A percentile compares a stretch with the other conserved stretches of the same genome.
Conservation (phyloP, 805 yeast species). For the Metschnikowia bowlesiae region DNA sequence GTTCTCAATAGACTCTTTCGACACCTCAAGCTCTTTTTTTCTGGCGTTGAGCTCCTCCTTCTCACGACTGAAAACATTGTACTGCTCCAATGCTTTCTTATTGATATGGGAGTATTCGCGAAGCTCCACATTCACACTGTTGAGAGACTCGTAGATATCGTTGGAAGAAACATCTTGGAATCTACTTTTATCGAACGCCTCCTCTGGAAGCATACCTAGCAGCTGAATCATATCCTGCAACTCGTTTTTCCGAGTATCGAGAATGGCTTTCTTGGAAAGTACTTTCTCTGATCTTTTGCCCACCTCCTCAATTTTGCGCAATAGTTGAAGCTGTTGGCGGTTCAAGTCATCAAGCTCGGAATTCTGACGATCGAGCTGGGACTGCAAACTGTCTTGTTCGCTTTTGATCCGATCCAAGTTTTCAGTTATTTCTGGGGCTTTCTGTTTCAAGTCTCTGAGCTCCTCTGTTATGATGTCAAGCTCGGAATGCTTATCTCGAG, state of each 20-base stretch:
- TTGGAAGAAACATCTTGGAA: constrained; percentile 47
- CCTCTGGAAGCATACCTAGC: constrained; percentile 86
- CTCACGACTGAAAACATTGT: constrained; percentile 65
- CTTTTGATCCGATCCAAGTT: constrained; percentile 26
- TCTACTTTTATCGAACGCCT: constrained; percentile 50
- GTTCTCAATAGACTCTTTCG: constrained; percentile 67
- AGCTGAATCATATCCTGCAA: constrained; percentile 70
- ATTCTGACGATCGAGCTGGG: constrained; percentile 33
- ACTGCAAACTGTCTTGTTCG: constrained; percentile 14
- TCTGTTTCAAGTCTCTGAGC: constrained; percentile 23
- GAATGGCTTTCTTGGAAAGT: constrained; percentile 56
- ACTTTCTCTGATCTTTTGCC: constrained; percentile 63
- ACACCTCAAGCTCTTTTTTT: constrained; percentile 61
- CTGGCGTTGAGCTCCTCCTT: constrained; percentile 62
- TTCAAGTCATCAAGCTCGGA: constrained; percentile 45
- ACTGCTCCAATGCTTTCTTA: constrained; percentile 86
- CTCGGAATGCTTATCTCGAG: constrained; percentile 19
- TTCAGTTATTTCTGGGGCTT: constrained; percentile 18
- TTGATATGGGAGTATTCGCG: constrained; percentile 72
- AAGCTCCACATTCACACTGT: constrained; percentile 51
- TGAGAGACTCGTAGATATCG: constrained; percentile 49
- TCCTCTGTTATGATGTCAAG: constrained; percentile 22
- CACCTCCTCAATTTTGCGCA: constrained; percentile 55
- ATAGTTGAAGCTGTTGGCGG: constrained; percentile 49
- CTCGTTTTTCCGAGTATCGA: constrained; percentile 63